Conservation (phyloP, 805 yeast genomes). For the Candida saitoana region DNA sequence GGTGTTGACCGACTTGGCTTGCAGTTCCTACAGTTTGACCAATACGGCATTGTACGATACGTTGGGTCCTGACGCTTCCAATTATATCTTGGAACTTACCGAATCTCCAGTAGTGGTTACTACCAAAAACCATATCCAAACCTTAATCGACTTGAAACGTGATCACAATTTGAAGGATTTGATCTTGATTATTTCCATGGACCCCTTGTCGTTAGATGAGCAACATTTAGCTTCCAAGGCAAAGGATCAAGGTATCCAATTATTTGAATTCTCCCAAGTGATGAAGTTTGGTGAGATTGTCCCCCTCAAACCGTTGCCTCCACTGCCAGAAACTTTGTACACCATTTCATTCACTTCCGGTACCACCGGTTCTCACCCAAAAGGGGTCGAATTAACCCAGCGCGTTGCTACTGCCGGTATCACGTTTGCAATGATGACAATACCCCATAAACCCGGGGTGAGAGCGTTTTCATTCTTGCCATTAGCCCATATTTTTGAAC, state of each 20-base stretch:
- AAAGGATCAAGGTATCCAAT: conserved; percentile 13
- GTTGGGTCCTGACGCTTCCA: conserved; percentile 53
- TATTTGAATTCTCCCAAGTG: conserved; percentile 28
- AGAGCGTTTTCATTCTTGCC: conserved; percentile 46
- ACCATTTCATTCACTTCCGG: conserved; percentile 74
- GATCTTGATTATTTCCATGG: conserved; percentile 35
- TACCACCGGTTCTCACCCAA: conserved; percentile 65
- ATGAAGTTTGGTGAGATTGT: conserved; percentile 27
- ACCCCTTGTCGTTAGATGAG: conserved; percentile 33
- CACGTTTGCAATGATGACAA: conserved; percentile 31
- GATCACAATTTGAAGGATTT: conserved; percentile 21
- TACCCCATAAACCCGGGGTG: conserved; percentile 16
- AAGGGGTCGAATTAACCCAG: conserved; percentile 62
- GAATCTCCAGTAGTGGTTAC: conserved; percentile 51
- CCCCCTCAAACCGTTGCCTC: conserved; percentile 37
- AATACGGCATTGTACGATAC: conserved; percentile 30
- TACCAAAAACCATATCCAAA: conserved; percentile 28
- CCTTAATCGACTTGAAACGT: conserved; percentile 26
- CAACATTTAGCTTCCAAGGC: conserved; percentile 17
- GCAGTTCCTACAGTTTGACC: conserved; percentile 44
- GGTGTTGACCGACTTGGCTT: conserved; percentile 69
- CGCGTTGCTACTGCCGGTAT: conserved; percentile 46
- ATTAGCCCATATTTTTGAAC: conserved; percentile 56
- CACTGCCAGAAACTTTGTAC: conserved; percentile 46
- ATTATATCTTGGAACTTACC: conserved; percentile 57